These are phyloP conservation scores for Prunus mume DNA, from an alignment of 306 rosid species.

Conservation along the genomic window DNA sequence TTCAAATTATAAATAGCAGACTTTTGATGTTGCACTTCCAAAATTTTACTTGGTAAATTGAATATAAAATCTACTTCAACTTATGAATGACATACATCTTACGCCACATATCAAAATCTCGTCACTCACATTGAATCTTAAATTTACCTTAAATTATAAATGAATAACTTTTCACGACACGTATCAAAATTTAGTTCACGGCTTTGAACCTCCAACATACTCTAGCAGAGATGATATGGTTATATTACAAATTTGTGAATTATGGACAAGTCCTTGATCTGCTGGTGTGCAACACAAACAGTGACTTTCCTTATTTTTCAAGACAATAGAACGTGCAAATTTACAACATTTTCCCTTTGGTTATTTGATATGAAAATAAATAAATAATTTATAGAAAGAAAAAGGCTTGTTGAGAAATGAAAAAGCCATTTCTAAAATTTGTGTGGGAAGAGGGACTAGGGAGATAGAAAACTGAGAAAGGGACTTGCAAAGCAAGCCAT, in stretches of 20 bases:
- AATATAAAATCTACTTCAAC: no score
- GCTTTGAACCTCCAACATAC: not conserved
- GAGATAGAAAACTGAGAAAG: not conserved
- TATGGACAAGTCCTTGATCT: not conserved
- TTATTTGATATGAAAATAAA: not conserved
- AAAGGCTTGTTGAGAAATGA: not conserved
- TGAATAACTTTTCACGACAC: no score
- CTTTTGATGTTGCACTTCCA: not conserved
- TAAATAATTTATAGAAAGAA: not conserved
- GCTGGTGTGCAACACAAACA: not conserved
- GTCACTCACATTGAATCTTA: no score
- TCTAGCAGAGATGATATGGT: rapidly evolving
- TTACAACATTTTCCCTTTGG: not conserved
- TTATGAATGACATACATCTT: no score
- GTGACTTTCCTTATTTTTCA: not conserved
- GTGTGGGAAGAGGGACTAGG: not conserved
- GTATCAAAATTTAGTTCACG: no score
- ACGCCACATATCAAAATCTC: no score
- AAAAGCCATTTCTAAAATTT: not conserved
- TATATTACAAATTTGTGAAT: not conserved
- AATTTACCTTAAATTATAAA: no score
- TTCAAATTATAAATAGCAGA: not conserved
- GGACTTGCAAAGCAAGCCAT: constrained; percentile 31
- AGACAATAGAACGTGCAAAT: not conserved
- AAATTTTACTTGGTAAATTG: not conserved